These are phyloP conservation scores for Orbilia javanica DNA, from an alignment of 2,329 filamentous ascomycete species.

Conservation along the genomic window DNA sequence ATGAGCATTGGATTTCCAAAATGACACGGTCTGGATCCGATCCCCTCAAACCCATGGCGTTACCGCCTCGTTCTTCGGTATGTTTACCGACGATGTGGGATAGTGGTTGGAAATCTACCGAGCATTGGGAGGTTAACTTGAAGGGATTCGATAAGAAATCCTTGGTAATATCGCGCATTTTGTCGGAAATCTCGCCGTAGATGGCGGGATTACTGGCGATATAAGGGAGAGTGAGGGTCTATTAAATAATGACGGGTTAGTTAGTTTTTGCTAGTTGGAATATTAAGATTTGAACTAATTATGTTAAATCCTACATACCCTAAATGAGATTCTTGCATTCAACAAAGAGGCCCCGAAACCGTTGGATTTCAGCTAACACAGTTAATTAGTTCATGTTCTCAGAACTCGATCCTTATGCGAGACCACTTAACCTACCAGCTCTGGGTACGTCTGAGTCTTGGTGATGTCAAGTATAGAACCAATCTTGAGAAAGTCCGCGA, in stretches of 20 bases:
- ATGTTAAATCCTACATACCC: too few relatives aligned
- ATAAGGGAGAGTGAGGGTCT: neutral
- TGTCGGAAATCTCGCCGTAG: neutral
- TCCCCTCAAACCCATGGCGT: neutral
- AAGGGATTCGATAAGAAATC: neutral
- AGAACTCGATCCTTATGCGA: neutral
- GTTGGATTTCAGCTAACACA: neutral
- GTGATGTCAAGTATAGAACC: neutral
- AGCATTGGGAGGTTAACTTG: neutral
- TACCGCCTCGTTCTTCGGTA: neutral
- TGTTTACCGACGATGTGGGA: neutral
- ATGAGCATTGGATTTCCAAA: constrained; percentile 6
- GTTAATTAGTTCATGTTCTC: neutral
- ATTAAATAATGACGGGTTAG: neutral
- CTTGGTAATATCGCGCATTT: constrained; percentile 1
- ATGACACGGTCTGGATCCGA: neutral
- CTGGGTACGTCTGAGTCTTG: constrained; percentile 1
- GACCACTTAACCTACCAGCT: neutral
- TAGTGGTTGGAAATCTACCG: constrained; percentile 6
- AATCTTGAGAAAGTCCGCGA: constrained; percentile 1
- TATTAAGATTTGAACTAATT: too few relatives aligned
- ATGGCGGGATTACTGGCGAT: neutral
- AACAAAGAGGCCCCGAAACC: constrained; percentile 1
- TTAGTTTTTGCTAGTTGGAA: too few relatives aligned
- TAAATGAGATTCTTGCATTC: neutral